Conservation (phyloP, 306 rosid genomes). For the peach (Prunus persica) region DNA sequence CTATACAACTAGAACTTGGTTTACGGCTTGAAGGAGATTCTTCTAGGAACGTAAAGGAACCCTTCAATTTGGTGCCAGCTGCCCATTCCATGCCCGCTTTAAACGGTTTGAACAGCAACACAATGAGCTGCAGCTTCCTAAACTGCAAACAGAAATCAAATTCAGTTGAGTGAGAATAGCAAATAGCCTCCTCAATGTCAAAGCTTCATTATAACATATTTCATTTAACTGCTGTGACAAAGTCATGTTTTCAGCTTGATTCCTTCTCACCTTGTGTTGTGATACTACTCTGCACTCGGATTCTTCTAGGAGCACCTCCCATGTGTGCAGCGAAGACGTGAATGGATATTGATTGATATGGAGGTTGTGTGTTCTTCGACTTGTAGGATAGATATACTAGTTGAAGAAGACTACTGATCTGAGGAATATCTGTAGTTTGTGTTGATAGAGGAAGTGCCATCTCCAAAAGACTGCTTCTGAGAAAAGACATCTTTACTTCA, state of each 20-base stretch:
- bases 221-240: background rate
- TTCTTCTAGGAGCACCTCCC: background rate
- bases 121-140: constrained; percentile 17
- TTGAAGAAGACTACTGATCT: background rate
- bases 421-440: constrained; percentile 2
- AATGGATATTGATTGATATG: background rate
- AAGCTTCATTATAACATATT: constrained; percentile 2
- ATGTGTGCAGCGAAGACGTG: background rate
- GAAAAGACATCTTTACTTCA: background rate
- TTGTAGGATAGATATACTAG: background rate
- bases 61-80: background rate
- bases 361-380: background rate
- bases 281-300: background rate
- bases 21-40: background rate
- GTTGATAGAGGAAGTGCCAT: constrained; percentile 26
- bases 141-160: constrained; percentile 35
- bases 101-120: background rate
- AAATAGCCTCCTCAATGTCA: background rate
- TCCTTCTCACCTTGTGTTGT: constrained; percentile 38
- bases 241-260: constrained; percentile 9
- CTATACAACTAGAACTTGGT: background rate
- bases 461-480: constrained; percentile 6
- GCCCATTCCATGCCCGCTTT: background rate
- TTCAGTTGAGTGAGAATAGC: constrained; percentile 6
- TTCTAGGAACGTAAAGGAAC: background rate